Base-by-base conservation (phyloP, 768 basidiomycete species). In the Boletus patriciae region DNA sequence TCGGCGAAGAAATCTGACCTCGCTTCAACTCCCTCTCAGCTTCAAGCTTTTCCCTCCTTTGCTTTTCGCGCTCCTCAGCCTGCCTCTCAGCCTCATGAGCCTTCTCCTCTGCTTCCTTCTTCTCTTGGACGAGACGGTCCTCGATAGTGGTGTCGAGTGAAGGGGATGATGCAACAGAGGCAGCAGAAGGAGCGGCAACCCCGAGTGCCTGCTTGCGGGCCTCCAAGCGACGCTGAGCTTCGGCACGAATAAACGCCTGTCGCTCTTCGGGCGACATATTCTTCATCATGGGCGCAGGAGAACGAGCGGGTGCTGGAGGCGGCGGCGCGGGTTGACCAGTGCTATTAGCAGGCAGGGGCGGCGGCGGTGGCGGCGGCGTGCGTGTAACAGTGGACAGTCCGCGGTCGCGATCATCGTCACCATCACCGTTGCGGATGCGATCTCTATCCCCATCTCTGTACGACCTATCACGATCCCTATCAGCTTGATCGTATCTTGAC, bases 31-130 rank as follows among this genome's bases (percentile, higher is more conserved):
- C 85, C 68, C 83, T 87, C 72, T 91, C 94, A 36, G 78, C 82
- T 44, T 89, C 90, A 38, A 98, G 69, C 49, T 91, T 78, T 62
- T 90, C 88, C 60, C 76, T 79, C 44, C 96, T 79, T 41, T 83
- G 70, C 47, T 80, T 79, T 65, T 94, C 92, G 54, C 94, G 78
- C 58, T 90, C 90, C 61, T 88, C 88, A 3, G 89, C 88, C 63
- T 90, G 86, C 59, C 80, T 80, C 70, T 97, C 94, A 0, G 93
- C 94, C 46, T 80, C 75, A 54, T 78, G 81, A 0, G 83, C 83
- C 70, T 90, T 92, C 69, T 92, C 90, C 61, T 94, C 94, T 0
- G 95, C 95, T 68, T 97, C 96, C 67, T 82, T 86, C 77, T 88
- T 90, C 66, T 98, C 96, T 63, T 85, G 79, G 37, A 83, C 86